Evolutionary conservation across 257 asterid species (phyloP), one percentile per base, ranked within the genome.

Genomic region (Nicotiana benthamiana): DNA sequence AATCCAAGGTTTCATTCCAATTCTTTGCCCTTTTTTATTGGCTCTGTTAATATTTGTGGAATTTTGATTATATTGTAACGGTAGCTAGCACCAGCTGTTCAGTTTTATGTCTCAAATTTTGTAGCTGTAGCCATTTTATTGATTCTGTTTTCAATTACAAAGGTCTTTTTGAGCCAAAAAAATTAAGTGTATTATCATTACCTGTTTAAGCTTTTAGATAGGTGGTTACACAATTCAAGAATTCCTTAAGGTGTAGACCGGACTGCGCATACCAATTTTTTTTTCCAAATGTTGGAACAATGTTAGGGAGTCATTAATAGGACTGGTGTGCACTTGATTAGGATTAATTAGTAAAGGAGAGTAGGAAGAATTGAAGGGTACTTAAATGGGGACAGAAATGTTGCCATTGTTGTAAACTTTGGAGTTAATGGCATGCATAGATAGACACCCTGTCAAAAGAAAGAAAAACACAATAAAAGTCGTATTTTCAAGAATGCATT

Each of bases 311-410:
- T 72, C 82, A 83, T 65, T 82, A 86, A 87, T 74, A 48, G 64
- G 83, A 79, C 77, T 59, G 80, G 80, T 67, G 28, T 27, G 77
- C 43, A 62, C 54, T 40, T 22, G 51, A 61, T 56, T n/a, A 16
- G 18, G 79, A 17, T 9, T 30, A 30, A 30, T 30, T 30, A 30
- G 32, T 80, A 68, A 79, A 26, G 24, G 67, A 80, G 57, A 75
- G 82, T 51, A 53, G 22, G 13, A 63, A 32, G 79, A 67, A 64
- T 52, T 18, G 48, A 62, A 61, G 70, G 70, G 78, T 62, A 34
- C 79, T 32, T 82, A 59, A 54, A 79, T 57, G 74, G 83, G 77
- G 20, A 67, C 83, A 61, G 85, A 75, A 85, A 87, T 78, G 80
- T 81, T 83, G 87, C 87, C 84, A 87, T 87, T 67, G 77, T 36